Evolutionary conservation across 768 basidiomycete genomes (phyloP).

Genomic region (Mycena maculata): DNA sequence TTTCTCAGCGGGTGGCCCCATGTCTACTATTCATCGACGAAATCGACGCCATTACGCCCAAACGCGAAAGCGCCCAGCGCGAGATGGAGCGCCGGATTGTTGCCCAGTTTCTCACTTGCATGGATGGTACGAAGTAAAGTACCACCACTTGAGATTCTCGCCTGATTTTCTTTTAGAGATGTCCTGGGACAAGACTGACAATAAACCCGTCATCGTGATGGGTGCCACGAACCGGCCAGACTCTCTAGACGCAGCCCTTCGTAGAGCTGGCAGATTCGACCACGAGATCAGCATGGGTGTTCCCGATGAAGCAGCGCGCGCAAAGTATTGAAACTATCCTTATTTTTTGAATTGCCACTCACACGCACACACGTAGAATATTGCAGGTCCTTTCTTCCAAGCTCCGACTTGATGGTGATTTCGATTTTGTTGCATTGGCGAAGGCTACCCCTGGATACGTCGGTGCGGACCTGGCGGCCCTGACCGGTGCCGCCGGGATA

Average conservation of each 20-base stretch:
- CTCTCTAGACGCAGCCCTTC: slow-evolving; percentile 91
- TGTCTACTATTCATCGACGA: slow-evolving; percentile 97
- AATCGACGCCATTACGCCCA: slow-evolving; percentile 97
- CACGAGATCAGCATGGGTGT: slow-evolving; percentile 99
- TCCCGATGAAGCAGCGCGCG: slow-evolving; percentile 90
- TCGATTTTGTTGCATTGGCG: slow-evolving; percentile 86
- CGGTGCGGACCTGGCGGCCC: slow-evolving; percentile 91
- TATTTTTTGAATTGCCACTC: not conserved
- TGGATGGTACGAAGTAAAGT: slow-evolving; percentile 88
- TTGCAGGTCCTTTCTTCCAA: slow-evolving; percentile 86
- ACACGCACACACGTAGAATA: slow-evolving; percentile 69
- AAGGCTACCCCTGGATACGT: slow-evolving; percentile 98
- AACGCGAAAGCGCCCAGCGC: slow-evolving; percentile 96
- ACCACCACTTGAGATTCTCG: not conserved
- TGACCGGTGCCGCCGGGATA: slow-evolving; percentile 94
- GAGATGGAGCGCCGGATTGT: slow-evolving; percentile 99
- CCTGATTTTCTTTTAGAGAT: slow-evolving; percentile 66
- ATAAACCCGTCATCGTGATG: slow-evolving; percentile 93
- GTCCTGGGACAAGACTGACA: slow-evolving; percentile 94
- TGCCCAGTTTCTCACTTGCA: slow-evolving; percentile 96
- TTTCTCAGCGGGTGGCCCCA: slow-evolving; percentile 81
- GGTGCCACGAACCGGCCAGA: slow-evolving; percentile 98
- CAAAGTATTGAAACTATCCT: slow-evolving; percentile 69
- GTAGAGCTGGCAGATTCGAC: slow-evolving; percentile 95
- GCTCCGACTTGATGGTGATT: slow-evolving; percentile 86